These are phyloP conservation scores for Acanthochlamys bracteata DNA, from an alignment of 106 monocot species.

Conservation along the genomic window DNA sequence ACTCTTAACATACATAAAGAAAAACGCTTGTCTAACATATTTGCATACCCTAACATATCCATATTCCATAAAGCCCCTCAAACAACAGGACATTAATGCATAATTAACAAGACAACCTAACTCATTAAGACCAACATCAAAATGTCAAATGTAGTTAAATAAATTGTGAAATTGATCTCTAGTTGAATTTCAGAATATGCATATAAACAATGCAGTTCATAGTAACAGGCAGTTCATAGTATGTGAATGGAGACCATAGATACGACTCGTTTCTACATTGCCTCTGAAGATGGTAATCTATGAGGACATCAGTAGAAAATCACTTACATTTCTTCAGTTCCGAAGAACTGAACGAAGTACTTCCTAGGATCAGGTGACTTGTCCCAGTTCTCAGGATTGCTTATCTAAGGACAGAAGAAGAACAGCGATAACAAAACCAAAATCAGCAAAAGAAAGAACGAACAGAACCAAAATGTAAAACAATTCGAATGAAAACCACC, in stretches of 20 bases:
- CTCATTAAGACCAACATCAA: too few relatives aligned
- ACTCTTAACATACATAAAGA: too few relatives aligned
- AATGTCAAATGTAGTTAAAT: too few relatives aligned
- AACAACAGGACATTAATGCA: too few relatives aligned
- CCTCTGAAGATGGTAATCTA: neutral
- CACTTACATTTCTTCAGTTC: neutral
- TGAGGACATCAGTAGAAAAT: neutral
- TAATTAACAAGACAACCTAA: too few relatives aligned
- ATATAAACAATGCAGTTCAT: too few relatives aligned
- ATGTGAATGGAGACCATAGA: neutral
- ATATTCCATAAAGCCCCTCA: too few relatives aligned
- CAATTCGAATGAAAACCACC: neutral
- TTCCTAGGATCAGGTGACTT: constrained; percentile 46
- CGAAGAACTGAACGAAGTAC: constrained; percentile 29
- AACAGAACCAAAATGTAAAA: neutral
- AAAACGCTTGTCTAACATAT: too few relatives aligned
- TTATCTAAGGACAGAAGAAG: constrained; percentile 23
- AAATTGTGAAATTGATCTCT: too few relatives aligned
- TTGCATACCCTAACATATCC: too few relatives aligned
- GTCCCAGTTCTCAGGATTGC: constrained; percentile 47
- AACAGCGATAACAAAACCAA: neutral
- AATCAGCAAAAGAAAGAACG: neutral
- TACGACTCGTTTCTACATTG: neutral
- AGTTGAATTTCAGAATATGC: too few relatives aligned
- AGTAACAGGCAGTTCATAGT: neutral